Evolutionary conservation across 225 moss, liverwort and hornwort genomes (phyloP).

Genomic region (Thuidium tamariscinum): DNA sequence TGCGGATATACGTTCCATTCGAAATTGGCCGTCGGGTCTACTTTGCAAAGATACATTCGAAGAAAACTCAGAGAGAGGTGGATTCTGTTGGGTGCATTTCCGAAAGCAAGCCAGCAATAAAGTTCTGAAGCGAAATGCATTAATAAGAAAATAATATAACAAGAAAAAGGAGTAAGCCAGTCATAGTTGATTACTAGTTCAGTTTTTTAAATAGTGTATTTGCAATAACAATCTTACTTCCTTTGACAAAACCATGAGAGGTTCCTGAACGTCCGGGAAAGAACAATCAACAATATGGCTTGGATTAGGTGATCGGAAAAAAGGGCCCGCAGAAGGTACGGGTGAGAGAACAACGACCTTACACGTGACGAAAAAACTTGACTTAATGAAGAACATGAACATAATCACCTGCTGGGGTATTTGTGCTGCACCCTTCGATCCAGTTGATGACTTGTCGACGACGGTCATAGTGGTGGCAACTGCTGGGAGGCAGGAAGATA

Average conservation of each 20-base stretch:
- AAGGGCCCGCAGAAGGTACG: background rate
- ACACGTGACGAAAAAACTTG: background rate
- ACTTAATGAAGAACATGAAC: background rate
- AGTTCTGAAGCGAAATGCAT: background rate
- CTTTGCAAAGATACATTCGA: background rate
- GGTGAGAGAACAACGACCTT: background rate
- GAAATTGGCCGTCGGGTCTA: background rate
- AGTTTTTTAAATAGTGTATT: background rate
- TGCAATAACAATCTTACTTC: background rate
- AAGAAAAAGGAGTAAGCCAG: background rate
- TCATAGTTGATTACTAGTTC: background rate
- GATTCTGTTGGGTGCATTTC: background rate
- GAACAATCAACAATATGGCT: background rate
- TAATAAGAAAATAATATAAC: background rate
- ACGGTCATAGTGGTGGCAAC: slow-evolving; percentile 3
- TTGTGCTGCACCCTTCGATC: slow-evolving; percentile 17
- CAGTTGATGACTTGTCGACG: slow-evolving; percentile 8
- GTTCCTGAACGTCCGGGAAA: background rate
- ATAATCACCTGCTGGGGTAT: slow-evolving; percentile 22
- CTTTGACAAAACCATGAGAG: background rate
- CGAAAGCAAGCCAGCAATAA: background rate
- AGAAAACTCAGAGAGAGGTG: background rate
- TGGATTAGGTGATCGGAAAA: background rate
- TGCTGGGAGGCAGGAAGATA: background rate
- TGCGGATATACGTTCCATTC: background rate